Conservation (phyloP, 2,329 filamentous ascomycete species). For the Pseudocercospora crystallina region DNA sequence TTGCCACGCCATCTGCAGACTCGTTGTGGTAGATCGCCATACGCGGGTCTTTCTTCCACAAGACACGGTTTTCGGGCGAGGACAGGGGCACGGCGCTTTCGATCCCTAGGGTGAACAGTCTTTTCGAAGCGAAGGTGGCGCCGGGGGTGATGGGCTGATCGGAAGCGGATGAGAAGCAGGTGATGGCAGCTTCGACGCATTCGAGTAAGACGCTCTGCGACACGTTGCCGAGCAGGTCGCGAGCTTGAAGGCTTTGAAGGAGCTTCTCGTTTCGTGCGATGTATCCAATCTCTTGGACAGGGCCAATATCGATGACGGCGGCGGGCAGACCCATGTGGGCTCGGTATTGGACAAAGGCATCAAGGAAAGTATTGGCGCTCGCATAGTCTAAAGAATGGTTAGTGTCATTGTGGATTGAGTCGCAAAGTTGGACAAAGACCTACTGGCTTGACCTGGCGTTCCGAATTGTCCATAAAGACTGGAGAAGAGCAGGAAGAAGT, state of each 20-base stretch:
- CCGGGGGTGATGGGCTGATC: too few species aligned
- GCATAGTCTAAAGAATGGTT: too few species aligned
- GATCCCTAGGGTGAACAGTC: background rate
- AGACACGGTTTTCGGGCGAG: background rate
- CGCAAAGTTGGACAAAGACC: too few species aligned
- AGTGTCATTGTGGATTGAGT: too few species aligned
- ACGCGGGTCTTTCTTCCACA: background rate
- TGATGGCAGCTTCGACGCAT: too few species aligned
- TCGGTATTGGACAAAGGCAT: conserved; percentile 38
- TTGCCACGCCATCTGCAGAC: background rate
- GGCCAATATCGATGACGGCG: conserved; percentile 55
- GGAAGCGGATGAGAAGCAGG: too few species aligned
- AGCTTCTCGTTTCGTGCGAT: too few species aligned
- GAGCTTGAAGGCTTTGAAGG: too few species aligned
- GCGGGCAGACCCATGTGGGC: conserved; percentile 43
- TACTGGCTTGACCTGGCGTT: conserved; percentile 55
- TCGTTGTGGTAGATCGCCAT: conserved; percentile 3
- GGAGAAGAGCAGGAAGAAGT: conserved; percentile 26
- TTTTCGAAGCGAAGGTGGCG: too few species aligned
- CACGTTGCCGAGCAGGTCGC: too few species aligned
- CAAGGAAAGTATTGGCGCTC: conserved; percentile 44
- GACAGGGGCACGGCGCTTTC: background rate
- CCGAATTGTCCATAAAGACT: conserved; percentile 57
- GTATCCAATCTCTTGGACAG: conserved; percentile 46
- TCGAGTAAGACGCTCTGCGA: too few species aligned